phyloP scores from a whole-genome alignment of 1,139 yeast species.

The Blastobotrys persicus region DNA sequence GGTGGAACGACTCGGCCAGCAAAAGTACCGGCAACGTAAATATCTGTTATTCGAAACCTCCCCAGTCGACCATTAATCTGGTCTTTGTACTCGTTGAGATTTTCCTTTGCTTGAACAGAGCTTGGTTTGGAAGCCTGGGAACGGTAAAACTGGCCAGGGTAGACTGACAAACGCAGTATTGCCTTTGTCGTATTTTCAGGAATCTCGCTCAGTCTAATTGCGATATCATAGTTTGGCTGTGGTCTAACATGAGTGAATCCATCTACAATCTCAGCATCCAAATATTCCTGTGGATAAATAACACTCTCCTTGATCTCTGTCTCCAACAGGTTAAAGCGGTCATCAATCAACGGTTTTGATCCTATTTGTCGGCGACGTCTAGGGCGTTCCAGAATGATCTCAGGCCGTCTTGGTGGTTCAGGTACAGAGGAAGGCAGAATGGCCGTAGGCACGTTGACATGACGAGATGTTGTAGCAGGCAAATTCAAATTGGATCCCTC shows the following conservation, averaged over 20 bases:
- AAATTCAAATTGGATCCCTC: too few species aligned
- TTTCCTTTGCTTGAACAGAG: conserved; percentile 1
- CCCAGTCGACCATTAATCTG: conserved; percentile 1
- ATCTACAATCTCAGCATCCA: conserved; percentile 1
- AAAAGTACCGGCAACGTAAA: conserved; percentile 5
- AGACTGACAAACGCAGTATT: conserved; percentile 1
- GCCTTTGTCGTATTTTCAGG: conserved; percentile 9
- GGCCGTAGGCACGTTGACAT: background rate
- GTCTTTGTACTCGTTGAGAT: background rate
- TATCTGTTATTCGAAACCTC: background rate
- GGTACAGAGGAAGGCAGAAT: background rate
- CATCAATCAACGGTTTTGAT: background rate
- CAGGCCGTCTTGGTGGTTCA: background rate
- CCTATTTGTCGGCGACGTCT: background rate
- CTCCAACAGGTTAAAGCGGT: background rate
- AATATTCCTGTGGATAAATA: background rate
- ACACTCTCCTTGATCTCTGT: background rate
- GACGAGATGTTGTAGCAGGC: background rate
- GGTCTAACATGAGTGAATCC: background rate
- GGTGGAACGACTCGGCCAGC: conserved; percentile 1
- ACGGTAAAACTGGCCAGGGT: conserved; percentile 5
- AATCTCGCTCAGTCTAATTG: conserved; percentile 2
- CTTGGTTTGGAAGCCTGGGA: background rate
- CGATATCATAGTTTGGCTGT: conserved; percentile 7
- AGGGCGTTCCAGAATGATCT: background rate